Evolutionary conservation across 306 rosid species (phyloP).

Genomic region (Glycyrrhiza uralensis): DNA sequence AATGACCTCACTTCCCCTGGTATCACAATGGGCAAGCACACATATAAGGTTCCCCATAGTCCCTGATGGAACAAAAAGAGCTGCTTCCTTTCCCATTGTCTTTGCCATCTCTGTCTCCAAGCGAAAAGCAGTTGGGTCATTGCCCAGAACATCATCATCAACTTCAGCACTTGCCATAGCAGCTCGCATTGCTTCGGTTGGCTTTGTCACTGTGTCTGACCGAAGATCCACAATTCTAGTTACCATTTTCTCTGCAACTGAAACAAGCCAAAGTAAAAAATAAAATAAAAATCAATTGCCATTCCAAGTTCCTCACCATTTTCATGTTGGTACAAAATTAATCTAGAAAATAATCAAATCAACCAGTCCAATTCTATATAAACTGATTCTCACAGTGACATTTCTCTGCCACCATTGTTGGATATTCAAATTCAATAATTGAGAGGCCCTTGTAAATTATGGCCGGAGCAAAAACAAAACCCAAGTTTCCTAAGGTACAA

Average conservation of each 20-base stretch:
- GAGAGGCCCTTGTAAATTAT: not conserved
- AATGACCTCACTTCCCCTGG: constrained; percentile 90
- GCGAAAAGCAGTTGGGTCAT: constrained; percentile 69
- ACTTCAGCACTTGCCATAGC: constrained; percentile 93
- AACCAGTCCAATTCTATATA: constrained; percentile 1
- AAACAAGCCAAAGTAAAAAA: not conserved
- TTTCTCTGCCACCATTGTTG: constrained; percentile 37
- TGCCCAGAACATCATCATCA: constrained; percentile 71
- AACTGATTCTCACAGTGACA: constrained; percentile 17
- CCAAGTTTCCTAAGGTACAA: not conserved
- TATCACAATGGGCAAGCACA: constrained; percentile 81
- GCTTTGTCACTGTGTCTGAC: constrained; percentile 90
- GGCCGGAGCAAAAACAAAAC: not conserved
- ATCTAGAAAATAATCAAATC: not conserved
- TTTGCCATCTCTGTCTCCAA: constrained; percentile 74
- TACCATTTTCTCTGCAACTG: constrained; percentile 58
- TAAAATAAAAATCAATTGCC: constrained; percentile 4
- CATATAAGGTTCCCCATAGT: constrained; percentile 94
- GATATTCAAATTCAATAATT: constrained; percentile 11
- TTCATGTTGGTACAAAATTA: not conserved
- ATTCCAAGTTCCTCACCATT: not conserved
- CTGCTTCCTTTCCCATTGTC: constrained; percentile 81
- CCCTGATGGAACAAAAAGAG: constrained; percentile 89
- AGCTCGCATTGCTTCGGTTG: constrained; percentile 71
- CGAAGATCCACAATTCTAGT: constrained; percentile 73